Evolutionary conservation across 2,329 filamentous ascomycete species (phyloP).

Genomic region (Talaromyces sp.): DNA sequence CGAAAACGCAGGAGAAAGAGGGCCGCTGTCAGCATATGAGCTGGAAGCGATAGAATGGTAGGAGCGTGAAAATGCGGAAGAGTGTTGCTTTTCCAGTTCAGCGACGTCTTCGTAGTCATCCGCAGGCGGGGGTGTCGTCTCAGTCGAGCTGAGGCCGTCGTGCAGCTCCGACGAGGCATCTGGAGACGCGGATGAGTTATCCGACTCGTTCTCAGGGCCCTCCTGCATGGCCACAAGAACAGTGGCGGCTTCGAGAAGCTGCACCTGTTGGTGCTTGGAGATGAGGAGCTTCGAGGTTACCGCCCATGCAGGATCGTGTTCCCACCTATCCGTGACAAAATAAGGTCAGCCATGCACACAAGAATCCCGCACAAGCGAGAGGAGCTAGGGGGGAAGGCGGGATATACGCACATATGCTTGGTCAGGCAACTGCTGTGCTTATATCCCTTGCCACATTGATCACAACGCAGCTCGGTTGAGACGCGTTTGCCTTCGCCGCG

Average conservation of each 20-base stretch:
- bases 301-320: slow-evolving; percentile 97
- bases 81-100: slow-evolving; percentile 45
- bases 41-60: slow-evolving; percentile 66
- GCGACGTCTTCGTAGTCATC: slow-evolving; percentile 41
- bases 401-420: slow-evolving; percentile 93
- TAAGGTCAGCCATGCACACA: slow-evolving; percentile 15
- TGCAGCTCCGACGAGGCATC: slow-evolving; percentile 72
- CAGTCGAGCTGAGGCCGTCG: slow-evolving; percentile 73
- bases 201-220: slow-evolving; percentile 62
- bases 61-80: slow-evolving; percentile 61
- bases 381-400: slow-evolving; percentile 24
- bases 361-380: slow-evolving; percentile 14
- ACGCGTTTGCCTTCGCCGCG: slow-evolving; percentile 76
- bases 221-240: slow-evolving; percentile 83
- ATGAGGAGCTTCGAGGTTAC: slow-evolving; percentile 96
- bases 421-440: slow-evolving; percentile 99
- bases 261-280: slow-evolving; percentile 98
- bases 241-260: slow-evolving; percentile 93
- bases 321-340: slow-evolving; percentile 65
- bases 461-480: slow-evolving; percentile 84
- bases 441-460: slow-evolving; percentile 98
- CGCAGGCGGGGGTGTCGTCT: slow-evolving; percentile 84
- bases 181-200: slow-evolving; percentile 75
- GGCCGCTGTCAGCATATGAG: slow-evolving; percentile 51
- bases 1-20: slow-evolving; percentile 42